phyloP scores from a whole-genome alignment of 2,329 filamentous ascomycete genomes.

The Cercospora brassicicola region DNA sequence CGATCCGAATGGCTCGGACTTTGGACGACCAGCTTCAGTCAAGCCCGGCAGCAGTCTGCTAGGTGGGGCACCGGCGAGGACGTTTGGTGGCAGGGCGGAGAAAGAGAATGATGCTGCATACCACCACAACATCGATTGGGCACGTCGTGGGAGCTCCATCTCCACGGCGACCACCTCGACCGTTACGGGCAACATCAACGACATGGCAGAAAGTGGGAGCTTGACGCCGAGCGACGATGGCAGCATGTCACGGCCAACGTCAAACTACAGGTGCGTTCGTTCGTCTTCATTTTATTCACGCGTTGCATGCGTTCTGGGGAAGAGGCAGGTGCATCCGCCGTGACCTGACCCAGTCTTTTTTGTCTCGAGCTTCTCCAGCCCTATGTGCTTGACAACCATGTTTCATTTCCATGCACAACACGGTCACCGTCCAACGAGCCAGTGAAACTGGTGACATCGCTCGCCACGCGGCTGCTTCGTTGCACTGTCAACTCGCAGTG shows the following conservation, averaged over 20 bases:
- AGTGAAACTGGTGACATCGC: background rate
- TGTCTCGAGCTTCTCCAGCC: slow-evolving; percentile 1
- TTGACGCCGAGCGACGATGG: slow-evolving; percentile 35
- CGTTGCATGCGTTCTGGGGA: background rate
- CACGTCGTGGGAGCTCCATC: slow-evolving; percentile 44
- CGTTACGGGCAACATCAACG: slow-evolving; percentile 27
- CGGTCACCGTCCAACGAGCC: background rate
- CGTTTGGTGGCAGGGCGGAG: slow-evolving; percentile 23
- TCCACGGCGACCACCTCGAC: slow-evolving; percentile 42
- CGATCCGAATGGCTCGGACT: slow-evolving; percentile 50
- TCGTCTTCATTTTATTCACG: slow-evolving; percentile 1
- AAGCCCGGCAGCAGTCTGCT: slow-evolving; percentile 52
- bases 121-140: slow-evolving; percentile 32
- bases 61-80: slow-evolving; percentile 34
- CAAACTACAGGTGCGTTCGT: slow-evolving; percentile 47
- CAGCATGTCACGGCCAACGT: slow-evolving; percentile 37
- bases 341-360: background rate
- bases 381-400: background rate
- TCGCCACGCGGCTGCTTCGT: background rate
- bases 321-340: background rate
- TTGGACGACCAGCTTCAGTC: slow-evolving; percentile 49
- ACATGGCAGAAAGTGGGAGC: slow-evolving; percentile 31
- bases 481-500: background rate
- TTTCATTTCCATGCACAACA: background rate
- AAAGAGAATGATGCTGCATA: slow-evolving; percentile 34